Evolutionary conservation across 2,329 filamentous ascomycete species (phyloP).

Genomic region (Lachnellula subtilissima): DNA sequence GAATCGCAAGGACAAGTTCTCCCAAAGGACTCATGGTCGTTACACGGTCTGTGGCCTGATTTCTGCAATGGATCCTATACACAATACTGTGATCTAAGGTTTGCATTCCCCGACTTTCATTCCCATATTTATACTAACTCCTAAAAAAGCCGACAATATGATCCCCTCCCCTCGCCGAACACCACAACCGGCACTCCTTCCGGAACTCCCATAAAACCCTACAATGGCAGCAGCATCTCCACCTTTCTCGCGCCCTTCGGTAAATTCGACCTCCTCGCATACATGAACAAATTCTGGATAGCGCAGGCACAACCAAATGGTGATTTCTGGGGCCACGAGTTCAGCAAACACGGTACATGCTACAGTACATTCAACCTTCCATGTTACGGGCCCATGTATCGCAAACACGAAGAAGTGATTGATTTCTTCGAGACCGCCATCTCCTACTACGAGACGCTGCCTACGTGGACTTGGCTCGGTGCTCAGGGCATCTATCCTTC

Average conservation of each 20-base stretch:
- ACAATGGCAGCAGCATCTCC: conserved; percentile 52
- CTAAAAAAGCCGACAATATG: conserved; percentile 51
- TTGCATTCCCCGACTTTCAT: no score
- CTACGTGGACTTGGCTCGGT: conserved; percentile 57
- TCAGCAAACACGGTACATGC: conserved; percentile 64
- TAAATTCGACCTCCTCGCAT: conserved; percentile 55
- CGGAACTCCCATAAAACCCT: conserved; percentile 51
- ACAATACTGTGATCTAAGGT: conserved; percentile 60
- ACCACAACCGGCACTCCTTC: conserved; percentile 53
- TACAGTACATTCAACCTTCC: conserved; percentile 59
- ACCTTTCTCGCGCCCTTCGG: conserved; percentile 55
- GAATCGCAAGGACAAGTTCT: conserved; percentile 54
- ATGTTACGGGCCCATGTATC: conserved; percentile 58
- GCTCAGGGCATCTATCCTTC: conserved; percentile 50
- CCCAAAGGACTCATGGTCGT: conserved; percentile 51
- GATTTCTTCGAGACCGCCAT: conserved; percentile 60
- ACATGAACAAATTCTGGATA: conserved; percentile 65
- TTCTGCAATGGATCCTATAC: conserved; percentile 55
- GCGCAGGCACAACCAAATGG: conserved; percentile 50
- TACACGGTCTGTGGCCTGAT: conserved; percentile 40
- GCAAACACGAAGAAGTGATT: conserved; percentile 53
- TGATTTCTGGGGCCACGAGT: conserved; percentile 63
- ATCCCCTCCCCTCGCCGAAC: conserved; percentile 56
- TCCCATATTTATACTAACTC: no score
- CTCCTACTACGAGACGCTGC: conserved; percentile 51